Conservation (phyloP, 768 basidiomycete species). For the Trichaptum fuscoviolaceum region DNA sequence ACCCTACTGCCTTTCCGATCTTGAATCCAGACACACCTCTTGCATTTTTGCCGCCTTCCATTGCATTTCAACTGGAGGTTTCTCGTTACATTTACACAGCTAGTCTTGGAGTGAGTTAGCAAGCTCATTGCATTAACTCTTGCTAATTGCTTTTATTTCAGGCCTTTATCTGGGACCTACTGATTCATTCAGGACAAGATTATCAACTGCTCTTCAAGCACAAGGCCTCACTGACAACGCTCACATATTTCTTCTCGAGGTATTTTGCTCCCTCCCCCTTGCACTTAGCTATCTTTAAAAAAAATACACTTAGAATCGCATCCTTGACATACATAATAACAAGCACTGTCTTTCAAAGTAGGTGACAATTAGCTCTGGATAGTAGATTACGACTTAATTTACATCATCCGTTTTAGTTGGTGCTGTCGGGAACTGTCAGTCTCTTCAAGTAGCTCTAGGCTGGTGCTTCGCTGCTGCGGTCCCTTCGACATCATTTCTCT, state of each 20-base stretch:
- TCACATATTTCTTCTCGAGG: constrained; percentile 16
- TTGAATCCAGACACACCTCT: constrained; percentile 28
- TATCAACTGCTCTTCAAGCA: constrained; percentile 15
- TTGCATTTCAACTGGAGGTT: constrained; percentile 24
- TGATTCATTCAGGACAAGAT: constrained; percentile 17
- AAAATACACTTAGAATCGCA: constrained; percentile 6
- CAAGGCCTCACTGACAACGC: constrained; percentile 12
- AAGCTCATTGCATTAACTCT: neutral
- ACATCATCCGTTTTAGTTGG: constrained; percentile 19
- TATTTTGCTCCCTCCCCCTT: neutral
- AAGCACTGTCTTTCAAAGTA: constrained; percentile 7
- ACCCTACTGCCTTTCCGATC: constrained; percentile 1
- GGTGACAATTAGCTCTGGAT: neutral
- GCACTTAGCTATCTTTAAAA: neutral
- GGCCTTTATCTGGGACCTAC: constrained; percentile 23
- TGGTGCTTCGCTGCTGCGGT: constrained; percentile 10
- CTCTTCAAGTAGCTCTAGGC: constrained; percentile 15
- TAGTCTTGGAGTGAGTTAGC: constrained; percentile 21
- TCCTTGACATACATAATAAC: constrained; percentile 6
- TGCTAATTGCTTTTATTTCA: constrained; percentile 7
- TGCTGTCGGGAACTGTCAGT: constrained; percentile 19
- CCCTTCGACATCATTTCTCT: constrained; percentile 29
- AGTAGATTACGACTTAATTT: constrained; percentile 12
- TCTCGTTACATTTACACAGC: constrained; percentile 25
- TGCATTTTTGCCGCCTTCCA: constrained; percentile 24